Evolutionary conservation across 2,329 filamentous ascomycete genomes (phyloP).

Genomic region (Aspergillus aculeatinus): DNA sequence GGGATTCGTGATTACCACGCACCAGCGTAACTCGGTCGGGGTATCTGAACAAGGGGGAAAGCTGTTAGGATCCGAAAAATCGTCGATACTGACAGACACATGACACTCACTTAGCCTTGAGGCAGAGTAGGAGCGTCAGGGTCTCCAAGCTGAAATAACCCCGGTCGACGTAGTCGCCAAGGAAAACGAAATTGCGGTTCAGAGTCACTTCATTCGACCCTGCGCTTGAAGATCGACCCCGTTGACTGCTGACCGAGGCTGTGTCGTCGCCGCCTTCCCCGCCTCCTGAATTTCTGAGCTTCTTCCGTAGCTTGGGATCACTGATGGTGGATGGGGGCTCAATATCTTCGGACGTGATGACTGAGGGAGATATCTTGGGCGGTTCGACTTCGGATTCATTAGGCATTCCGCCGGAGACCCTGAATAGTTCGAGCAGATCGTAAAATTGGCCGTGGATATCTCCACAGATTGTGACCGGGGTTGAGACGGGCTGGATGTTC

Average conservation of each 20-base stretch:
- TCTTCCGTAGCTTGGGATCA: constrained; percentile 81
- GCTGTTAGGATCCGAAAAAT: neutral
- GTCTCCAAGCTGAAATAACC: constrained; percentile 74
- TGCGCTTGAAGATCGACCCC: constrained; percentile 30
- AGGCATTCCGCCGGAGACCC: constrained; percentile 94
- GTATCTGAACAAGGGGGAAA: constrained; percentile 49
- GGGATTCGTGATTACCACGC: constrained; percentile 72
- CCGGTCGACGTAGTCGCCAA: constrained; percentile 72
- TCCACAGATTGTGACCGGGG: constrained; percentile 94
- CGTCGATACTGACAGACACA: neutral
- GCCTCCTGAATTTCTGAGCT: constrained; percentile 60
- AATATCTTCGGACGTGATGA: constrained; percentile 87
- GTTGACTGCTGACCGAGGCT: constrained; percentile 18
- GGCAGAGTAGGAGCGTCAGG: constrained; percentile 68
- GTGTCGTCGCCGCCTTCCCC: constrained; percentile 34
- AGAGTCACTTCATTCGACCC: constrained; percentile 43
- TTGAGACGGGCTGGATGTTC: constrained; percentile 97
- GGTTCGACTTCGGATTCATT: constrained; percentile 71
- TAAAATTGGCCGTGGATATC: constrained; percentile 99
- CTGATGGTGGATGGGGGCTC: constrained; percentile 88
- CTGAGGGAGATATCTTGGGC: constrained; percentile 66
- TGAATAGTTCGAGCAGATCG: constrained; percentile 93
- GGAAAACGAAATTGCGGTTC: constrained; percentile 69
- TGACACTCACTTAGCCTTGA: constrained; percentile 61
- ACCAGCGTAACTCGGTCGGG: constrained; percentile 72